Conservation (phyloP, 2,329 filamentous ascomycete species). For the Cryphonectria carpinicola region DNA sequence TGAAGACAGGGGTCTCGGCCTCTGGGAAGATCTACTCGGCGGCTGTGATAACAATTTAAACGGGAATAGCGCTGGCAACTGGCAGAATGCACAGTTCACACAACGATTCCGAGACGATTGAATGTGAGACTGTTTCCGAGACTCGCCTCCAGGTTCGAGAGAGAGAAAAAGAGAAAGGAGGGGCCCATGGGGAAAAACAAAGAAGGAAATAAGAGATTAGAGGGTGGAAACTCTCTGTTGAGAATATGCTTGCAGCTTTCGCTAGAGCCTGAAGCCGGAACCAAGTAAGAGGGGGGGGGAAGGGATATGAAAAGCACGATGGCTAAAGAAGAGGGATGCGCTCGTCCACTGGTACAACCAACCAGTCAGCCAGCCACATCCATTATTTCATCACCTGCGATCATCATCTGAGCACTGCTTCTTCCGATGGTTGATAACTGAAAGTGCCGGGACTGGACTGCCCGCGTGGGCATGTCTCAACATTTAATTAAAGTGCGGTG, state of each 20-base stretch:
- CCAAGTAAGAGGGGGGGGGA: not conserved
- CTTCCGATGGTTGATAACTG: not conserved
- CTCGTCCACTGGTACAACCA: not conserved
- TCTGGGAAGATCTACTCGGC: not conserved
- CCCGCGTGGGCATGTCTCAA: not conserved
- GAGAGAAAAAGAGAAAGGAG: not conserved
- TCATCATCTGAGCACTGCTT: not conserved
- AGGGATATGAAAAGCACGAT: not conserved
- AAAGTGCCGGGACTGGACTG: not conserved
- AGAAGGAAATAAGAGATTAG: not conserved
- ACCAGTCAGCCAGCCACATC: not conserved
- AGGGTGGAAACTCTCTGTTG: not conserved
- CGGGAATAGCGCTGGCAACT: not conserved
- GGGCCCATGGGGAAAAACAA: not conserved
- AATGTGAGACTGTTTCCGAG: slow-evolving; percentile 14
- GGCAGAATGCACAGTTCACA: not conserved
- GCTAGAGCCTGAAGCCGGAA: not conserved
- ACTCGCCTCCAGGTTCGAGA: slow-evolving; percentile 10
- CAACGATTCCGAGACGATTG: not conserved
- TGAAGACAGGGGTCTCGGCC: not conserved
- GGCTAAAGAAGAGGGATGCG: not conserved
- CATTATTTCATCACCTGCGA: not conserved
- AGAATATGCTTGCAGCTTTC: slow-evolving; percentile 1
- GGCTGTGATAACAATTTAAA: not conserved
- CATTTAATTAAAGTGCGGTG: not conserved